Conservation (phyloP, 1,139 yeast genomes). For the Debaryomyces subglobosus region DNA sequence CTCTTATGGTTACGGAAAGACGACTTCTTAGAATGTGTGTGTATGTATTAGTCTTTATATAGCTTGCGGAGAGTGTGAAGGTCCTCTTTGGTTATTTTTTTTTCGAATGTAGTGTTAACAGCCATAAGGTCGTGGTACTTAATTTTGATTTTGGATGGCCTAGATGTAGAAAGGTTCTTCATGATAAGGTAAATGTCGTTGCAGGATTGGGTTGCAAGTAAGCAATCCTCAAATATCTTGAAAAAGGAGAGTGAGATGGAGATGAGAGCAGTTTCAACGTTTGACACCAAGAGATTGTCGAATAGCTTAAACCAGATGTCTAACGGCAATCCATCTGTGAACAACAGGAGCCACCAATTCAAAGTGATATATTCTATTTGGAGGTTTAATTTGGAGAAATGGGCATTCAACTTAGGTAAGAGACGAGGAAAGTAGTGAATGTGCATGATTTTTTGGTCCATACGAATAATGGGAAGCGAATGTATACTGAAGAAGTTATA, state of each 20-base stretch:
- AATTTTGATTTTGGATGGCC: slow-evolving; percentile 16
- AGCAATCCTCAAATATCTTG: slow-evolving; percentile 39
- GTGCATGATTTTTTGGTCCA: slow-evolving; percentile 38
- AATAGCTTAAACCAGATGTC: slow-evolving; percentile 57
- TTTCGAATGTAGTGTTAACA: slow-evolving; percentile 13
- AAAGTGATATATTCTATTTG: slow-evolving; percentile 57
- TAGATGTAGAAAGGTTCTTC: slow-evolving; percentile 36
- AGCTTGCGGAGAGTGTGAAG: slow-evolving; percentile 6
- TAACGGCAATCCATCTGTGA: slow-evolving; percentile 54
- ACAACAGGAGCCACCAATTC: slow-evolving; percentile 62
- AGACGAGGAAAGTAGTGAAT: slow-evolving; percentile 24
- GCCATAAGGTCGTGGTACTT: slow-evolving; percentile 17
- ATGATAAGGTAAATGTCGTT: slow-evolving; percentile 47
- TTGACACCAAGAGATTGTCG: slow-evolving; percentile 44
- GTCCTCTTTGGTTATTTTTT: slow-evolving; percentile 13
- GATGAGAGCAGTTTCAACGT: slow-evolving; percentile 13
- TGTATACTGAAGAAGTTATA: slow-evolving; percentile 36
- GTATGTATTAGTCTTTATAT: neutral
- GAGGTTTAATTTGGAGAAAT: slow-evolving; percentile 39
- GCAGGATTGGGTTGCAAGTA: slow-evolving; percentile 31
- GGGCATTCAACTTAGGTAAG: slow-evolving; percentile 44
- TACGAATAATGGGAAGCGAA: slow-evolving; percentile 43
- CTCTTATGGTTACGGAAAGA: too few species aligned
- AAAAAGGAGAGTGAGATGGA: slow-evolving; percentile 42
- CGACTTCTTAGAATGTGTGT: neutral